Evolutionary conservation across 225 moss, liverwort and hornwort species (phyloP).

Genomic region (Physcomitrellopsis africana): DNA sequence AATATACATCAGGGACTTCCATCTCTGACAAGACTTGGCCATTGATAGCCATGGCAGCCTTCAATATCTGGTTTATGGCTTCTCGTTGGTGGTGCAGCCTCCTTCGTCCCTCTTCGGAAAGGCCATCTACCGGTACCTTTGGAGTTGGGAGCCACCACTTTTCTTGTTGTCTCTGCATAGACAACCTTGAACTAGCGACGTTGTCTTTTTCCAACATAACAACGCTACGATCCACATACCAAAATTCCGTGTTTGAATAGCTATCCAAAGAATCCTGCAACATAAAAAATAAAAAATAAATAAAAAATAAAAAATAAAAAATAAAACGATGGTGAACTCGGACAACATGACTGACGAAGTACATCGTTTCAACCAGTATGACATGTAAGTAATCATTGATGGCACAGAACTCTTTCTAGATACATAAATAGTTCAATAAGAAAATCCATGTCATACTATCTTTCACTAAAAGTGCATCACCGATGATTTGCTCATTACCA

Average conservation of each 20-base stretch:
- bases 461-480: neutral
- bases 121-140: slow-evolving; percentile 84
- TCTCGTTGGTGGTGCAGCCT: slow-evolving; percentile 80
- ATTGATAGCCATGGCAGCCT: slow-evolving; percentile 97
- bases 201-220: slow-evolving; percentile 75
- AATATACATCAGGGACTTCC: slow-evolving; percentile 88
- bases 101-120: slow-evolving; percentile 80
- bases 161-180: slow-evolving; percentile 92
- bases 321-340: neutral
- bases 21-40: slow-evolving; percentile 81
- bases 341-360: neutral
- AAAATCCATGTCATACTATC: neutral
- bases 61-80: slow-evolving; percentile 79
- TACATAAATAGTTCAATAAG: neutral
- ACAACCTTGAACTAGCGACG: slow-evolving; percentile 54
- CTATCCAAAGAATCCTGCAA: slow-evolving; percentile 76
- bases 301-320: neutral
- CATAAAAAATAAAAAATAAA: neutral
- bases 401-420: neutral
- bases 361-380: neutral
- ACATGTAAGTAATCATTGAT: neutral
- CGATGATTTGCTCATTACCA: slow-evolving; percentile 48
- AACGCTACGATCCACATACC: slow-evolving; percentile 95
- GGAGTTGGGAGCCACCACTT: slow-evolving; percentile 99
- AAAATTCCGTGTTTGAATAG: slow-evolving; percentile 80